Evolutionary conservation across 768 basidiomycete genomes (phyloP), one percentile per base, ranked within the genome.

Genomic region (Boletus patriciae): DNA sequence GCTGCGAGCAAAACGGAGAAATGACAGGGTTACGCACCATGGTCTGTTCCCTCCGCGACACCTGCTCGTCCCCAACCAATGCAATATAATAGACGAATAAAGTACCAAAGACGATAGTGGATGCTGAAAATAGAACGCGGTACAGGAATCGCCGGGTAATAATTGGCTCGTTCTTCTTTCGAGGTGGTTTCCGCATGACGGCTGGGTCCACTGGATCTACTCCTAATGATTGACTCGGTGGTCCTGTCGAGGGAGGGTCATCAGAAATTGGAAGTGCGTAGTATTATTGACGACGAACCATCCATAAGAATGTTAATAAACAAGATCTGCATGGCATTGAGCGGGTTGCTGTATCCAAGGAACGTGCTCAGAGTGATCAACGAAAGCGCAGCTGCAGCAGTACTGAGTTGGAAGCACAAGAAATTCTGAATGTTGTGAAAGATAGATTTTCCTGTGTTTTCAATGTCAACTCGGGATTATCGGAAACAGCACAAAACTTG

Each of bases 261-360:
- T 34, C 8, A 58, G 34, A 15, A 33, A 50, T 33, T 19, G 54
- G 36, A 25, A 40, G 25, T 36, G 19, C 9, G 29, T 2, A 44
- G 19, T 4, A 48, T 50, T 57, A 25, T 21, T 3, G 7, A 34
- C 38, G 18, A 72, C 80, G 34, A 54, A 88, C 94, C 94, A 62
- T 98, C 96, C 95, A 98, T 98, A 46, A 98, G 82, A 69, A 98
- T 97, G 74, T 98, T 98, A 67, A 98, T 98, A 70, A 97, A 98
- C n/a, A 98, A 76, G 65, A 98, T 98, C 72, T 98, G 94, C 94
- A 98, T 98, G 4, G 95, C 88, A 66, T 98, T 98, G 60, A 98
- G 80, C 4, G 95, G 95, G 66, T 96, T 98, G 65, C 85, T 87
- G 34, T 97, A 78, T 15, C 89, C 86, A 64, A 98, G 84, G 70